These are phyloP conservation scores for Colletotrichum musicola DNA, from an alignment of 2,329 filamentous ascomycete genomes.

Conservation along the genomic window DNA sequence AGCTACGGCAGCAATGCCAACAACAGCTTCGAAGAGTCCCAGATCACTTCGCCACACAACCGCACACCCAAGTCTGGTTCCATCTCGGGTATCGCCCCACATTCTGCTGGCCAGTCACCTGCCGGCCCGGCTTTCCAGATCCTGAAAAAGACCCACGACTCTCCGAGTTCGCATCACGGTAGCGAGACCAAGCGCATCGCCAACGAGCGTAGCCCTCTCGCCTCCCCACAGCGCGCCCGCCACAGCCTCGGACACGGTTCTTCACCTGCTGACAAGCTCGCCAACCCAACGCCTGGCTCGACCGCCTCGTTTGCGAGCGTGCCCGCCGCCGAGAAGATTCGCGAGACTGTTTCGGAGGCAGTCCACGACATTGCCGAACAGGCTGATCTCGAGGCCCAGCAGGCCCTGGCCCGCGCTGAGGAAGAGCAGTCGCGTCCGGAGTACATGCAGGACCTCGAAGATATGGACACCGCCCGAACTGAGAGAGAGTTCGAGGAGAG, in stretches of 20 bases:
- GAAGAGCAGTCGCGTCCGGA: constrained; percentile 73
- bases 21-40: constrained; percentile 54
- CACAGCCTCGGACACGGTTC: constrained; percentile 51
- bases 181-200: constrained; percentile 56
- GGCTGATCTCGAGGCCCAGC: constrained; percentile 68
- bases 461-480: constrained; percentile 64
- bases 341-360: constrained; percentile 79
- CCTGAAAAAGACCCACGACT: constrained; percentile 61
- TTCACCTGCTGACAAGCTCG: constrained; percentile 42
- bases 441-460: constrained; percentile 62
- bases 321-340: constrained; percentile 50
- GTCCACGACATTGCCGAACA: constrained; percentile 73
- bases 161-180: constrained; percentile 51
- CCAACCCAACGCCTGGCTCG: constrained; percentile 40
- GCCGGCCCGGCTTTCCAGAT: constrained; percentile 59
- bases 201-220: constrained; percentile 57
- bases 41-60: constrained; percentile 56
- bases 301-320: constrained; percentile 36
- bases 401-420: constrained; percentile 71
- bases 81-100: constrained; percentile 46
- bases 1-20: constrained; percentile 45
- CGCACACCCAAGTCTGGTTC: constrained; percentile 56
- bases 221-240: constrained; percentile 60
- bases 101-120: constrained; percentile 46
- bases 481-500: constrained; percentile 66